Base-by-base conservation (phyloP, 1,139 yeast genomes). In the Candida gigantensis region DNA sequence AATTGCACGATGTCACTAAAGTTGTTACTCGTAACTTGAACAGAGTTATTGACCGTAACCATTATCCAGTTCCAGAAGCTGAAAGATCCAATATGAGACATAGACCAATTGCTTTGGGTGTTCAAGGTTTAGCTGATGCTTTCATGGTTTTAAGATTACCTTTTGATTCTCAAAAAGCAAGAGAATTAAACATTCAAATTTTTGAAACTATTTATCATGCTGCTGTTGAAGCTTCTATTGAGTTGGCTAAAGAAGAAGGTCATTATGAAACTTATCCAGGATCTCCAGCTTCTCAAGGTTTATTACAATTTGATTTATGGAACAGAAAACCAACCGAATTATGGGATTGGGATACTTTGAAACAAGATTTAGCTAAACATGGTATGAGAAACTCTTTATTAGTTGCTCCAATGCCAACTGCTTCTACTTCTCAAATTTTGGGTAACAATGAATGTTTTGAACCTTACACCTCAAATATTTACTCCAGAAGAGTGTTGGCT, bases 391-490 rank as follows among this genome's bases (percentile, higher is more conserved):
- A 77, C 60, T 77, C 82, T n/a, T 60, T 77, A 34, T 64, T 77
- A 43, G 78, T 77, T 40, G 83, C 82, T 2, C 81, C 81, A 42
- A 77, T 77, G 83, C 83, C 83, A 31, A 77, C 83, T 37, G 83
- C 83, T 17, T 76, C 82, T 11, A 77, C 82, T 7, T 77, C 82
- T 3, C 83, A 77, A 57, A 77, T 77, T 38, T 65, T 77, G 49
- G 82, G 82, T 45, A 72, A 68, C 56, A 77, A 75, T 52, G 83
- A 77, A 58, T 77, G 82, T 58, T 77, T 77, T 52, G 83, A 77
- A 55, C 83, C 83, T 24, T 74, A 67, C 56, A 77, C 83, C 19
- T 76, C 81, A 11, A 77, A 77, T 53, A 68, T 77, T 44, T 77
- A 77, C 53, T 69, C 77, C 23, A 70, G 83, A 63, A 71, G 83